Percentiles rank a stretch among this genome's conserved stretches.
Evolutionary conservation across 2,329 filamentous ascomycete species (phyloP).

Genomic region (Mollisiaceae sp.): DNA sequence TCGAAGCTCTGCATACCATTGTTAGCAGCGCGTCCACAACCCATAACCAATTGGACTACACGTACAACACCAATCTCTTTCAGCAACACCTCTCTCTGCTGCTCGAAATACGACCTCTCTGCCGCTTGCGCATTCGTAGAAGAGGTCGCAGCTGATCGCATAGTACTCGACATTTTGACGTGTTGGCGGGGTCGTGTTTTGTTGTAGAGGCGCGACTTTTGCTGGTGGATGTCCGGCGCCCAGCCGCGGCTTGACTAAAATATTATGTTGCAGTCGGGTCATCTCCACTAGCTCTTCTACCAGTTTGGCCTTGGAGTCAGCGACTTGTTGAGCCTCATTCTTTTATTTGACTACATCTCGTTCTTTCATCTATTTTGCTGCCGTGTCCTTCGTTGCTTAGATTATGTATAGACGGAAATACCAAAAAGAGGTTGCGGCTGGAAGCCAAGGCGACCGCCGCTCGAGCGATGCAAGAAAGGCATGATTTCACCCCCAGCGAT

Average conservation of each 20-base stretch:
- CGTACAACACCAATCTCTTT: constrained; percentile 74
- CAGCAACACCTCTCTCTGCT: constrained; percentile 74
- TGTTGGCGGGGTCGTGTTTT: constrained; percentile 14
- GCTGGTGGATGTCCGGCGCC: too few species aligned
- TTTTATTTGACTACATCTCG: neutral
- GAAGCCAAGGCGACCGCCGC: too few species aligned
- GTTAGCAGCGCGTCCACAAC: constrained; percentile 11
- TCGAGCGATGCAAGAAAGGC: too few species aligned
- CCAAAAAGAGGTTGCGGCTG: too few species aligned
- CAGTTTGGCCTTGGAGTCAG: too few species aligned
- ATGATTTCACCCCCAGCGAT: too few species aligned
- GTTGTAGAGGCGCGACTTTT: neutral
- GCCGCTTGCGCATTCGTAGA: constrained; percentile 22
- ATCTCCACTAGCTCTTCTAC: too few species aligned
- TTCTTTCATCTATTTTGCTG: neutral
- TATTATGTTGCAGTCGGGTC: too few species aligned
- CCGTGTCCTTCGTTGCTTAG: neutral
- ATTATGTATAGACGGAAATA: neutral
- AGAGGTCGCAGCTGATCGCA: constrained; percentile 21
- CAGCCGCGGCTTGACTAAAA: too few species aligned
- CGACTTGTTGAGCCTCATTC: neutral
- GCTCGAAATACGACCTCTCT: constrained; percentile 73
- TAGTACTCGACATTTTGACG: constrained; percentile 8
- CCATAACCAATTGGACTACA: constrained; percentile 13
- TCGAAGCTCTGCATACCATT: constrained; percentile 69